Conservation (phyloP, 805 yeast genomes). For the Saccharomyces kudriavzevii region DNA sequence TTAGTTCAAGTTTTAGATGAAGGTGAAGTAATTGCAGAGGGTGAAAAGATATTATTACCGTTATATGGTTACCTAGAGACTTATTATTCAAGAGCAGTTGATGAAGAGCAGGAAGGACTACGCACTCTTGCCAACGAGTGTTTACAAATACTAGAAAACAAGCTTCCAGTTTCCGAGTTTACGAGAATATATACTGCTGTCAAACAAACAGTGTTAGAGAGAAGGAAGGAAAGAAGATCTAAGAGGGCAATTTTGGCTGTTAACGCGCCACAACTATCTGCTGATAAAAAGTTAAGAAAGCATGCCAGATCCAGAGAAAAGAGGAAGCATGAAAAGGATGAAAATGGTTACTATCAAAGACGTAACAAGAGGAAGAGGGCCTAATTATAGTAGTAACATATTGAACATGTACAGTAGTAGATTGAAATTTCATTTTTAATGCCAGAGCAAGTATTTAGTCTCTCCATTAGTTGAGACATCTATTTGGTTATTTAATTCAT, state of each 20-base stretch:
- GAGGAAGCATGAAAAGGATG: conserved; percentile 68
- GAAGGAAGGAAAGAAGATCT: conserved; percentile 69
- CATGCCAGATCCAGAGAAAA: conserved; percentile 70
- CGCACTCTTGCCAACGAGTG: conserved; percentile 54
- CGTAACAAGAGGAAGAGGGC: conserved; percentile 42
- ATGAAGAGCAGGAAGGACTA: conserved; percentile 45
- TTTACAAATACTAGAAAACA: conserved; percentile 53
- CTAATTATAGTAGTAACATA: conserved; percentile 2
- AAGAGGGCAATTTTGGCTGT: conserved; percentile 70
- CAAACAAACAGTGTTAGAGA: conserved; percentile 46
- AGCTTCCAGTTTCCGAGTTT: conserved; percentile 65
- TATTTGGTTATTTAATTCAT: neutral
- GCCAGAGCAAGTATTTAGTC: too few species aligned
- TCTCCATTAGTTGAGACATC: neutral
- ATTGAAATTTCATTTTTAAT: neutral
- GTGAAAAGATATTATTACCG: conserved; percentile 48
- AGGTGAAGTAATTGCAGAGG: conserved; percentile 35
- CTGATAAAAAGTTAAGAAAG: conserved; percentile 66
- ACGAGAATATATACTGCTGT: conserved; percentile 54
- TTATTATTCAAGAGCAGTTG: conserved; percentile 20
- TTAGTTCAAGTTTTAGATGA: conserved; percentile 41
- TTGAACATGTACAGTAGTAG: neutral
- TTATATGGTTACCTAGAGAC: conserved; percentile 42
- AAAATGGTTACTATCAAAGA: conserved; percentile 62
- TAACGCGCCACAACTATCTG: conserved; percentile 73